Base-by-base conservation (phyloP, 2,329 filamentous ascomycete genomes). In the Pestalotiopsis sp. region DNA sequence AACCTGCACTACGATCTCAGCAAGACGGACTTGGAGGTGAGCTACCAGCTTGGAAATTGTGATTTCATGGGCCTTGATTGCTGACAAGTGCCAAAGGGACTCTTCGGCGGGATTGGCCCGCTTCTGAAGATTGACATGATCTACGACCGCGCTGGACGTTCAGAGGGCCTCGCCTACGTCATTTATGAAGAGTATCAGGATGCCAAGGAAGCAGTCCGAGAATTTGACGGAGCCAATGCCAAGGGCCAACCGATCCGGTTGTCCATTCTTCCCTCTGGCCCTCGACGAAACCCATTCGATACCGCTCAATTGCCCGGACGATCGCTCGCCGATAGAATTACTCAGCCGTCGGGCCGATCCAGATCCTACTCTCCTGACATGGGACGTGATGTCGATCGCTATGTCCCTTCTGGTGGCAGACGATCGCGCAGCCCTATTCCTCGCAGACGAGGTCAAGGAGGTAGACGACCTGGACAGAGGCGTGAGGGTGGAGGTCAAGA, bases 1-100 rank as follows among this genome's bases (percentile, higher is more conserved):
- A 97, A 97, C 78, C 84, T 98, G 68, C 95, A 98, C 80, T 98
- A 97, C 80, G 95, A 98, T 70, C 86, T 98, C 71, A 95, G 92
- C 13, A 90, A 95, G 79, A 90, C 91, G 49, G 95, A 97, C 77
- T 86, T 97, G 66, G 88, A 92, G 76, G 94, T 97, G 82, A 68
- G 81, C 63, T 17, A 11, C 40, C 20, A 49, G 31, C 11, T 20
- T 66, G 20, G 59, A 23, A 31, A 36, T 59, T 65, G 12, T 25
- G 12, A 17, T 31, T 27, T 11, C 31, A 5, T 25, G 23, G 25
- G 40, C n/a, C 7, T 13, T 36, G 31, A 56, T 38, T 11, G 60
- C 79, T 83, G 31, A 82, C 72, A 45, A 9, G 6, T 57, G 62
- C 4, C 20, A 14, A 72, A 97, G 93, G 93, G 92, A 72, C 87